Evolutionary conservation across 768 basidiomycete genomes (phyloP).

Genomic region (Kwoniella mangroviensis): DNA sequence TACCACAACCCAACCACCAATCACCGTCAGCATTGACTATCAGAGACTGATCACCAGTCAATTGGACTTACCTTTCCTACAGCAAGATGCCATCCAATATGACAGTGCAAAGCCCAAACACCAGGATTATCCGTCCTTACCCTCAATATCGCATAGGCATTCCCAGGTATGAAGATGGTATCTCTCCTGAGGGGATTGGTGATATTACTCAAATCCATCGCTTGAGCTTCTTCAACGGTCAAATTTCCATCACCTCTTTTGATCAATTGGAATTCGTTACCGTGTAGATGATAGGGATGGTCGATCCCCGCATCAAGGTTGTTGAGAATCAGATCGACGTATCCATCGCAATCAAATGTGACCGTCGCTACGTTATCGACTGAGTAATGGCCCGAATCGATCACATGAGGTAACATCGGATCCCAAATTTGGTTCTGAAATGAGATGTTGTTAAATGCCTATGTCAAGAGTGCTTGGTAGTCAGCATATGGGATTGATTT

Average conservation of each 20-base stretch:
- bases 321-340: conserved; percentile 39
- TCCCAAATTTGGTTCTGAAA: conserved; percentile 38
- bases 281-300: conserved; percentile 45
- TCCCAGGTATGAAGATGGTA: conserved; percentile 22
- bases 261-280: conserved; percentile 34
- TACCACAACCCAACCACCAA: background rate
- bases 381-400: conserved; percentile 20
- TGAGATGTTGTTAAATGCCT: conserved; percentile 36
- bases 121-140: conserved; percentile 35
- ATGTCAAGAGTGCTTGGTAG: background rate
- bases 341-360: conserved; percentile 23
- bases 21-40: no score
- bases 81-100: conserved; percentile 43
- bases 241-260: conserved; percentile 34
- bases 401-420: conserved; percentile 29
- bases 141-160: conserved; percentile 16
- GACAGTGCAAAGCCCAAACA: conserved; percentile 44
- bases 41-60: no score
- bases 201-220: conserved; percentile 2
- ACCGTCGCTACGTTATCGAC: conserved; percentile 22
- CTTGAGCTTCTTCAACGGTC: conserved; percentile 15
- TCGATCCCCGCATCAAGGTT: conserved; percentile 34
- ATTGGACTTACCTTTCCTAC: conserved; percentile 26
- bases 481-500: background rate
- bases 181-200: conserved; percentile 22